A percentile compares a stretch with the other conserved stretches of the same genome.
phyloP scores from a whole-genome alignment of 2,329 filamentous ascomycete genomes.

The Aspergillus sp. region DNA sequence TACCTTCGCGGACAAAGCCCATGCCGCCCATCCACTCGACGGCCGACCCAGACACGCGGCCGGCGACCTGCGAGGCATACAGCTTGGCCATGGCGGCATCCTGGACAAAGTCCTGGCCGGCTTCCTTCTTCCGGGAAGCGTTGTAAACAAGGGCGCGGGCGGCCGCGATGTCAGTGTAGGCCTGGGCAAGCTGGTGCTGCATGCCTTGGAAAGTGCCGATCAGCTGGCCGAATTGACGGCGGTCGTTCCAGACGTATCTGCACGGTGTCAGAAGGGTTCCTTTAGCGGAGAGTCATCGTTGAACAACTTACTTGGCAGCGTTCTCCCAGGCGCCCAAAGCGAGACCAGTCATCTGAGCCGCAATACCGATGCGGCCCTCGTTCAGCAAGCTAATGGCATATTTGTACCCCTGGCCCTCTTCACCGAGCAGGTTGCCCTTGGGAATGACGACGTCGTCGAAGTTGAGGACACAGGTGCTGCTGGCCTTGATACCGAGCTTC shows the following conservation, averaged over 20 bases:
- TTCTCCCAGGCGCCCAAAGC: constrained; percentile 93
- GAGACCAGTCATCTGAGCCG: constrained; percentile 95
- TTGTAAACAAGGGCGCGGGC: constrained; percentile 92
- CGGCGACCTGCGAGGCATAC: constrained; percentile 85
- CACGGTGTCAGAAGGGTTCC: not conserved
- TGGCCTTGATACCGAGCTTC: constrained; percentile 94
- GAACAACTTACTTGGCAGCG: constrained; percentile 59
- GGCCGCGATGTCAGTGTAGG: constrained; percentile 85
- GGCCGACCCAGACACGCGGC: constrained; percentile 71
- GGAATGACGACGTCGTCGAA: constrained; percentile 94
- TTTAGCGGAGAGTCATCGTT: constrained; percentile 1
- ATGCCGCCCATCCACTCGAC: constrained; percentile 99
- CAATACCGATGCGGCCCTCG: constrained; percentile 95
- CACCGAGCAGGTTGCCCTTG: constrained; percentile 75
- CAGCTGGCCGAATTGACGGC: constrained; percentile 87
- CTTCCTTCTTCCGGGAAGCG: constrained; percentile 94
- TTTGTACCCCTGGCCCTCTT: constrained; percentile 91
- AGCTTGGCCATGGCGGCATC: constrained; percentile 99
- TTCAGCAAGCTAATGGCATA: constrained; percentile 92
- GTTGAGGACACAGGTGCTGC: constrained; percentile 92
- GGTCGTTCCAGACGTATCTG: constrained; percentile 94
- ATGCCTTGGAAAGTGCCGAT: constrained; percentile 98
- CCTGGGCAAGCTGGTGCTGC: constrained; percentile 97
- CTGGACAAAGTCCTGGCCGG: constrained; percentile 85
- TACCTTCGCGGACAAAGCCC: constrained; percentile 93